Conservation (phyloP, 2,329 filamentous ascomycete genomes). For the Alternaria ethzedia region DNA sequence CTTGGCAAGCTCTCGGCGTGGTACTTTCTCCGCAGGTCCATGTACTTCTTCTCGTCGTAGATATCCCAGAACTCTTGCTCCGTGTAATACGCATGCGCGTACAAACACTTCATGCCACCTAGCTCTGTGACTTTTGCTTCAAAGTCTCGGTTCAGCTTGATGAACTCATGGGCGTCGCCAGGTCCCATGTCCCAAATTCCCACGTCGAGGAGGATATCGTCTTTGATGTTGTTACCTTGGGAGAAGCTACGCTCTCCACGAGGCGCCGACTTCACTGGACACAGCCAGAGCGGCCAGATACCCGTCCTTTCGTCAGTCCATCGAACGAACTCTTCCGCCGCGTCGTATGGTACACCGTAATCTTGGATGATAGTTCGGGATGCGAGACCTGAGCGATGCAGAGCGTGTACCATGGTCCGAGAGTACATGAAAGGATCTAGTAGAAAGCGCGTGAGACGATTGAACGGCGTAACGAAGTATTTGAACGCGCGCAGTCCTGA, state of each 20-base stretch:
- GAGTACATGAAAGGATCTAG: slow-evolving; percentile 69
- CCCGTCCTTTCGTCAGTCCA: slow-evolving; percentile 57
- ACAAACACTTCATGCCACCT: slow-evolving; percentile 84
- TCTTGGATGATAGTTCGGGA: slow-evolving; percentile 68
- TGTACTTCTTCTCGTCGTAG: slow-evolving; percentile 68
- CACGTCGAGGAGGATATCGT: slow-evolving; percentile 49
- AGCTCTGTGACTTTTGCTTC: slow-evolving; percentile 73
- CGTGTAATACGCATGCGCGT: slow-evolving; percentile 84
- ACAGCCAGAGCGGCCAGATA: slow-evolving; percentile 66
- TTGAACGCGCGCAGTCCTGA: slow-evolving; percentile 65
- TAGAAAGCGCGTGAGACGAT: slow-evolving; percentile 62
- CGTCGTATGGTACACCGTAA: slow-evolving; percentile 62
- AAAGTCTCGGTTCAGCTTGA: slow-evolving; percentile 72
- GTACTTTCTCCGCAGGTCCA: slow-evolving; percentile 68
- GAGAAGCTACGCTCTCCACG: slow-evolving; percentile 36
- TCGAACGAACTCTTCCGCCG: slow-evolving; percentile 60
- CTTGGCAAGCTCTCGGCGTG: slow-evolving; percentile 67
- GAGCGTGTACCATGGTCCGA: slow-evolving; percentile 66
- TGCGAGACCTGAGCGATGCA: slow-evolving; percentile 64
- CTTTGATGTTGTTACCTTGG: slow-evolving; percentile 36
- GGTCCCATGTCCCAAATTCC: slow-evolving; percentile 83
- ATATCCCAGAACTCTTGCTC: slow-evolving; percentile 73
- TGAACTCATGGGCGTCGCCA: slow-evolving; percentile 61
- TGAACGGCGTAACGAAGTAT: slow-evolving; percentile 68
- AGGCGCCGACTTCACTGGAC: slow-evolving; percentile 53